Base-by-base conservation (phyloP, 371 early-diverging fungal species). In the Rhizomucor pusillus region DNA sequence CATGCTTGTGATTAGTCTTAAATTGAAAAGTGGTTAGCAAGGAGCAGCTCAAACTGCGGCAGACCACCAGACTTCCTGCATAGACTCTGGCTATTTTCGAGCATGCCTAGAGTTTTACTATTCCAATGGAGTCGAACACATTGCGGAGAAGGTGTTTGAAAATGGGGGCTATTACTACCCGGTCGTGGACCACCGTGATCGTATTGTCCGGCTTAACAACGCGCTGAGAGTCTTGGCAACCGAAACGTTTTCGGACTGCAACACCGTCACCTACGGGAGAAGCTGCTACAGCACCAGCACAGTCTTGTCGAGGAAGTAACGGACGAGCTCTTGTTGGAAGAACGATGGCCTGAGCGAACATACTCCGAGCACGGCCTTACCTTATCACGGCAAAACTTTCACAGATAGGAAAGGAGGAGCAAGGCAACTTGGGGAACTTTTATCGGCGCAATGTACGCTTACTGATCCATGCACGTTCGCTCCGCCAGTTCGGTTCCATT, bases 181-280 rank as follows among this genome's bases (percentile, higher is more conserved):
- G 0, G 11, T 29, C n/a, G 14, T 56, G 0, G 16, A 13, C n/a
- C 10, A 19, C 12, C 11, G 7, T 5, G 34, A 22, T 49, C 35
- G 33, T 11, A 43, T 43, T 16, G 22, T 40, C 20, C 59, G 53
- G 14, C 9, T 70, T 20, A 81, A 82, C 45, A 24, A 60, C 11
- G 69, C 60, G 41, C 55, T 82, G 19, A 53, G 56, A n/a, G 45
- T 67, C 22, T 53, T 81, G 23, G 73, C 77, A 0, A 67, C 71
- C 11, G 77, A 77, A n/a, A 49, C 81, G 10, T 82, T 82, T 50
- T 81, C 83, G 2, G 77, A 73, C 36, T 66, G 67, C 40, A 71
- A 81, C 43, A 45, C 73, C 25, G 56, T 11, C 66, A 67, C 37
- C 47, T 82, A 13, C 60, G 81, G 9, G 67, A 71, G 10, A 37